Percentiles rank a stretch among this genome's conserved stretches.
Conservation (phyloP, 352 stramenopile species). For the Phytopythium boreale region DNA sequence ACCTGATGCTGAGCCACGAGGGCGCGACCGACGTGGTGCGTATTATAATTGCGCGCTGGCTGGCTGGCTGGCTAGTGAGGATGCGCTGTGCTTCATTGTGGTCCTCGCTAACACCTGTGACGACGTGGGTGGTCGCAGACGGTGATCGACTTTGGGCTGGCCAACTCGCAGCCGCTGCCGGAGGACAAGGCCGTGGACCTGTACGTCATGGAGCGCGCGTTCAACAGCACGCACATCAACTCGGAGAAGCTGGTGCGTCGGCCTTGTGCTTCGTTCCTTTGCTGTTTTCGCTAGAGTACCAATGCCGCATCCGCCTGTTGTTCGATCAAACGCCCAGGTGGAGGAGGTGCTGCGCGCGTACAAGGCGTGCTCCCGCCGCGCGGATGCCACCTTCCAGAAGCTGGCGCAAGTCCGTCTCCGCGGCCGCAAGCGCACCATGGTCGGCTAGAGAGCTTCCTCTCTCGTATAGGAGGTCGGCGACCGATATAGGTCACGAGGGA, state of each 20-base stretch:
- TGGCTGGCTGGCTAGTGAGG: background rate
- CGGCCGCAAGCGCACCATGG: constrained; percentile 90
- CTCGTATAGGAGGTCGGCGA: too few relatives aligned
- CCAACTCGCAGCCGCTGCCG: constrained; percentile 74
- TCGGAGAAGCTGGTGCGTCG: constrained; percentile 70
- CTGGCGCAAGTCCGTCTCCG: constrained; percentile 85
- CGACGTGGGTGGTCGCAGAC: constrained; percentile 30
- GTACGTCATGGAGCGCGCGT: constrained; percentile 92
- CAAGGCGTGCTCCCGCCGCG: constrained; percentile 69
- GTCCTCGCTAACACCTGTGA: constrained; percentile 4
- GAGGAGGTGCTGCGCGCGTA: constrained; percentile 85
- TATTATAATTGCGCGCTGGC: too few relatives aligned
- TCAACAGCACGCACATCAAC: constrained; percentile 88
- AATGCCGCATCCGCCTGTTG: constrained; percentile 7
- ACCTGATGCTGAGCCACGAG: constrained; percentile 87
- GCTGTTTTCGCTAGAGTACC: background rate
- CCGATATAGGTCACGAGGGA: background rate
- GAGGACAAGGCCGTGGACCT: constrained; percentile 93
- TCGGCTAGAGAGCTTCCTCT: constrained; percentile 83
- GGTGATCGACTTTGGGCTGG: constrained; percentile 86
- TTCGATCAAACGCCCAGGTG: constrained; percentile 33
- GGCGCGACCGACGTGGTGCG: constrained; percentile 64
- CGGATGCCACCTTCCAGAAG: constrained; percentile 82
- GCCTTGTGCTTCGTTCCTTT: background rate
- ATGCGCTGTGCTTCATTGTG: background rate